Conservation (phyloP, 495 filamentous ascomycete genomes). For the Evernia prunastri region DNA sequence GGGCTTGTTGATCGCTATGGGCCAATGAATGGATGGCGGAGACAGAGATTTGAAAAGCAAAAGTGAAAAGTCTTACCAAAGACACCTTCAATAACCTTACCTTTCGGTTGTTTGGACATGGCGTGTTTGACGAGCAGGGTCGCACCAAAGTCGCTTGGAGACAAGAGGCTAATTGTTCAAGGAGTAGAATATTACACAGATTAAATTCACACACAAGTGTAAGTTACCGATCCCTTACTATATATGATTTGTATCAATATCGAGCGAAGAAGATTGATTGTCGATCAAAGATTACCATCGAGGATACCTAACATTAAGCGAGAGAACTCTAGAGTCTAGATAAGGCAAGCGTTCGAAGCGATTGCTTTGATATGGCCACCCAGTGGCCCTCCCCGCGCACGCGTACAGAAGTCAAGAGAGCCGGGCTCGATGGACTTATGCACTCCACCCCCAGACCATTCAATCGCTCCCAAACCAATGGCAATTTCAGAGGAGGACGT, state of each 20-base stretch:
- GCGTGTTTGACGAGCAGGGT: conserved; percentile 32
- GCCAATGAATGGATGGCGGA: no score
- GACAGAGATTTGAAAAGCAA: not conserved
- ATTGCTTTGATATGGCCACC: conserved; percentile 12
- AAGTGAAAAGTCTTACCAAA: conserved; percentile 46
- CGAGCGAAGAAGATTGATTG: no score
- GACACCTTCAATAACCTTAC: conserved; percentile 65
- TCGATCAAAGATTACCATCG: no score
- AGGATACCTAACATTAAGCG: no score
- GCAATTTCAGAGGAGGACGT: conserved; percentile 45
- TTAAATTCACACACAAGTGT: no score
- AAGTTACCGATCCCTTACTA: no score
- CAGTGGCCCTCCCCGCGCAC: not conserved
- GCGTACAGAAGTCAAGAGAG: no score
- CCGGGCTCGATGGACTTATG: not conserved
- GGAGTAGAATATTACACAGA: no score
- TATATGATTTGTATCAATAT: no score
- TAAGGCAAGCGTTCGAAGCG: not conserved
- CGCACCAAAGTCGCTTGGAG: not conserved
- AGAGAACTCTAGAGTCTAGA: no score
- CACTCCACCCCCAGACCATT: not conserved
- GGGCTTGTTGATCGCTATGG: conserved; percentile 85
- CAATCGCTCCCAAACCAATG: conserved; percentile 26
- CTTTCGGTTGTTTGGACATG: conserved; percentile 42
- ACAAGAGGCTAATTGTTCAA: no score